These are phyloP conservation scores for Cephalotrichum gorgonifer DNA, from an alignment of 2,329 filamentous ascomycete genomes.

Conservation along the genomic window DNA sequence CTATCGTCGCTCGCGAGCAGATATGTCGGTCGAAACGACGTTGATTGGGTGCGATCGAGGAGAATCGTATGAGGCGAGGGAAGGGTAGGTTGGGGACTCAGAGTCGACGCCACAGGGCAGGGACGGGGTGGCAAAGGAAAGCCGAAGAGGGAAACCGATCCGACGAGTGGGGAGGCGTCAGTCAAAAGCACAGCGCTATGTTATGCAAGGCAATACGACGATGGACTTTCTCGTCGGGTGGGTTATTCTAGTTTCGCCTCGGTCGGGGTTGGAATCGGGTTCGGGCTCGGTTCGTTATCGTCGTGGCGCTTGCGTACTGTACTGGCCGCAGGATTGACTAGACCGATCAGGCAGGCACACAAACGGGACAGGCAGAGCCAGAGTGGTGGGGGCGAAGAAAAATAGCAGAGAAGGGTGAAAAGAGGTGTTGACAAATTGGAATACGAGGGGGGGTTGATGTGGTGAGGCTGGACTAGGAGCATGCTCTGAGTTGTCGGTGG, in stretches of 20 bases:
- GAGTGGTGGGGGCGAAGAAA: neutral
- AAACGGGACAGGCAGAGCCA: neutral
- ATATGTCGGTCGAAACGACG: too few species aligned
- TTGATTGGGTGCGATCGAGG: too few species aligned
- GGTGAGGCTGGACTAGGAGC: neutral
- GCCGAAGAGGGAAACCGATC: neutral
- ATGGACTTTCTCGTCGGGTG: neutral
- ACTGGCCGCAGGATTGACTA: too few species aligned
- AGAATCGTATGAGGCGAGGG: neutral
- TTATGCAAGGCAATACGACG: neutral
- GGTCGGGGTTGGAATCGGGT: too few species aligned
- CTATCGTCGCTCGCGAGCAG: too few species aligned
- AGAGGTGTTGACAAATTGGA: neutral
- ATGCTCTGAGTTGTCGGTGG: neutral
- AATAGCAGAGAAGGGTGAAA: neutral
- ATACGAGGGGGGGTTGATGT: neutral
- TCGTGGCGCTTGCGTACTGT: too few species aligned
- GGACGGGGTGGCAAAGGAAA: neutral
- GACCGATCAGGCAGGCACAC: neutral
- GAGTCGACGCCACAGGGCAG: neutral
- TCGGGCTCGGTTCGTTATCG: too few species aligned
- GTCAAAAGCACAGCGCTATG: neutral
- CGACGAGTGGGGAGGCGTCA: neutral
- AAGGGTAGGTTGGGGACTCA: neutral
- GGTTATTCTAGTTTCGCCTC: neutral